Base-by-base conservation (phyloP, 2,329 filamentous ascomycete genomes). In the Stemphylium beticola region DNA sequence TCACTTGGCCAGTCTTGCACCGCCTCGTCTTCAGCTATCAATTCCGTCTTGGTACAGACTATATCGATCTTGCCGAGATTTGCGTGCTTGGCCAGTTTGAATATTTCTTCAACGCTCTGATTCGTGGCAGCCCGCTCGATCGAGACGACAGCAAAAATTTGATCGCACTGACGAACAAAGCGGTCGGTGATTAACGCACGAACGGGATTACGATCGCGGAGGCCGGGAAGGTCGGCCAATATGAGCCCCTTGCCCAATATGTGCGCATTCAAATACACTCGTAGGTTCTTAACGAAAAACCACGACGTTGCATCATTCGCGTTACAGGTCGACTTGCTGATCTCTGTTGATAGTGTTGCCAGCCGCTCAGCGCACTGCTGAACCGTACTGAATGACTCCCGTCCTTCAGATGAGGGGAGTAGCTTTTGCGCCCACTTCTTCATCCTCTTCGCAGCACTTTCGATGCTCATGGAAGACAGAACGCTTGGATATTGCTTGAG, bases 141-240 rank as follows among this genome's bases (percentile, higher is more conserved):
- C 20, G 67, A 65, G 44, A 76, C 77, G 1, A 82, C 71, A 0
- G 73, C 79, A 45, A 83, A 78, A 3, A 83, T 79, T 51, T 81
- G 79, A 47, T 83, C 61, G 48, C 80, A 82, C 26, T 76, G 34
- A 1, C 77, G 59, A 0, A 82, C 40, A 48, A 81, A 82, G 0
- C 75, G 71, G 51, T 83, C 79, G 0, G 80, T 81, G 14, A 81
- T 76, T 18, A 63, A 68, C 31, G 72, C 65, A 3, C 81, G 72
- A 10, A 79, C 79, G 3, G 74, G 68, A 57, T 83, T 82, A 22
- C 77, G 49, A 61, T 83, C 81, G 0, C 77, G 79, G 8, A 83
- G 76, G 0, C 80, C 80, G 22, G 81, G 80, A 15, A 83, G 74
- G 53, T 83, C 81, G 0, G 80, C 80, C 6, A 83, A 71, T 4